Conservation (phyloP, 139 green algal genomes). For the Gonium pectorale region DNA sequence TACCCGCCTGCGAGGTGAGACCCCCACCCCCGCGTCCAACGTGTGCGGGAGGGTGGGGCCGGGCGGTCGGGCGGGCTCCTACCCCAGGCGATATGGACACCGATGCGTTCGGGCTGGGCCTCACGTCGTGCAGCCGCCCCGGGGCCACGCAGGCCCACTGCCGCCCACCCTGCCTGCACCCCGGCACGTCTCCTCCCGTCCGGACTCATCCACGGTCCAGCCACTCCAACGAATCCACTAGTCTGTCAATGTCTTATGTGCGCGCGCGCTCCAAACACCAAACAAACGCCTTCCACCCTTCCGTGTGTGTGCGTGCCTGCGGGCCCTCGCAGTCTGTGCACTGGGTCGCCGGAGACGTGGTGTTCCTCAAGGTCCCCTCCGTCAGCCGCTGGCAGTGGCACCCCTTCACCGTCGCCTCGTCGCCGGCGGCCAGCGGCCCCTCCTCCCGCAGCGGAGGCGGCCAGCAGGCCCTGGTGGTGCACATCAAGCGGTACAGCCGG, state of each 20-base stretch:
- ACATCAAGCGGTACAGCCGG: neutral
- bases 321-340: neutral
- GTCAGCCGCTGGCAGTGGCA: neutral
- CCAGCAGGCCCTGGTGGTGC: neutral
- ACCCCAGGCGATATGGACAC: too few species aligned
- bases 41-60: too few species aligned
- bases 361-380: neutral
- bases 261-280: too few species aligned
- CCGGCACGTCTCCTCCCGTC: neutral
- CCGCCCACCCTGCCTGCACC: neutral
- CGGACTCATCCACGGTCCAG: too few species aligned
- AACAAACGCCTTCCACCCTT: too few species aligned
- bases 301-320: too few species aligned
- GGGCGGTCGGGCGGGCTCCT: too few species aligned
- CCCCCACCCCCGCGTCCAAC: too few species aligned
- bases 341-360: neutral
- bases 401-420: neutral
- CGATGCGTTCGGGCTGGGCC: too few species aligned
- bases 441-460: neutral
- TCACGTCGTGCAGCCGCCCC: neutral
- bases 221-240: too few species aligned
- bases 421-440: neutral
- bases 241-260: too few species aligned
- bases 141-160: too few species aligned
- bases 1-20: neutral